Conservation (phyloP, 345 rosid genomes). For the Populus euphratica region DNA sequence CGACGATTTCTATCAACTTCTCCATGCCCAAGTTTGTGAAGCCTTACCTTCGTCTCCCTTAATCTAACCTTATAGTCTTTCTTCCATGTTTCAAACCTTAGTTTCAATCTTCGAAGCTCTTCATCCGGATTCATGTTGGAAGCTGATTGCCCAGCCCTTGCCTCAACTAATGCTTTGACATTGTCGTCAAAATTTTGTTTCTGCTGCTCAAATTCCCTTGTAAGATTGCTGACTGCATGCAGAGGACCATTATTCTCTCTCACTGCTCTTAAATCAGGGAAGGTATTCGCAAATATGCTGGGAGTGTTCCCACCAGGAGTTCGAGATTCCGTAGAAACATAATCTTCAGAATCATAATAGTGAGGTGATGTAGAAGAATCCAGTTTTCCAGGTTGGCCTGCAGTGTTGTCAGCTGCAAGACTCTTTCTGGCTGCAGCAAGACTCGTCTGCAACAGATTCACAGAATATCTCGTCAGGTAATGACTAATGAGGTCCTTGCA, state of each 20-base stretch:
- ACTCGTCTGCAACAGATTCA: slow-evolving; percentile 50
- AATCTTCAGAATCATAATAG: slow-evolving; percentile 67
- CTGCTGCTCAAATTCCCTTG: slow-evolving; percentile 73
- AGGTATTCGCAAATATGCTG: slow-evolving; percentile 33
- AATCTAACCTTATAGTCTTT: slow-evolving; percentile 76
- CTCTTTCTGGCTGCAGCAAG: slow-evolving; percentile 73
- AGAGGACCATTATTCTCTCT: slow-evolving; percentile 59
- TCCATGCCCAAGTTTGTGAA: slow-evolving; percentile 47
- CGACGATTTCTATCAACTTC: slow-evolving; percentile 55
- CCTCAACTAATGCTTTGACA: slow-evolving; percentile 49
- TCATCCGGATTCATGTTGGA: slow-evolving; percentile 44
- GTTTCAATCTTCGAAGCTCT: slow-evolving; percentile 61
- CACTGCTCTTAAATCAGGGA: slow-evolving; percentile 37
- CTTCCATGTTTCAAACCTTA: slow-evolving; percentile 76
- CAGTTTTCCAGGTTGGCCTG: slow-evolving; percentile 45
- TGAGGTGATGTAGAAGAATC: slow-evolving; percentile 55
- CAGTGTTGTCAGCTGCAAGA: slow-evolving; percentile 53
- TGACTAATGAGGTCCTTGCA: background rate
- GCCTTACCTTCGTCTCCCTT: slow-evolving; percentile 61
- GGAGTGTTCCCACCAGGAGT: slow-evolving; percentile 66
- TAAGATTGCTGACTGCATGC: slow-evolving; percentile 47
- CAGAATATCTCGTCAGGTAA: background rate
- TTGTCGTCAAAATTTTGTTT: slow-evolving; percentile 65
- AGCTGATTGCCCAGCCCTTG: slow-evolving; percentile 35
- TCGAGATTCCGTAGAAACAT: slow-evolving; percentile 49